phyloP scores from a whole-genome alignment of 805 yeast species.

The Tetrapisispora iriomotensis region DNA sequence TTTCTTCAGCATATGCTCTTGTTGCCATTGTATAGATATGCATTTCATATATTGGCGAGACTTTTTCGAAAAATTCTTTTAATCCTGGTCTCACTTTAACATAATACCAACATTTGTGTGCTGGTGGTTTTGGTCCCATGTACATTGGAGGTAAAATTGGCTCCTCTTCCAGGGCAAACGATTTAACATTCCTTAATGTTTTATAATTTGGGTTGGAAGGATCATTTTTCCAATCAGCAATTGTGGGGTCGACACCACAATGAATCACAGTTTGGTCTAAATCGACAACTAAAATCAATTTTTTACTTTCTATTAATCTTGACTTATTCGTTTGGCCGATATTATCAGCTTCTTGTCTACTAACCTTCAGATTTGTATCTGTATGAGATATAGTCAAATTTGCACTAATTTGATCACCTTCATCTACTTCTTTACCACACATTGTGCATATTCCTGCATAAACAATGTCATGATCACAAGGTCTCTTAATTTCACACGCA shows the following conservation, averaged over 20 bases:
- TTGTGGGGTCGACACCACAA: slow-evolving; percentile 96
- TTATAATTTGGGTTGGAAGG: slow-evolving; percentile 76
- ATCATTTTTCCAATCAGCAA: slow-evolving; percentile 91
- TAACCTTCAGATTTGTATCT: slow-evolving; percentile 71
- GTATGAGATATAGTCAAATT: slow-evolving; percentile 74
- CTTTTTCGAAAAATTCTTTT: slow-evolving; percentile 53
- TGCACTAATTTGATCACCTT: slow-evolving; percentile 59
- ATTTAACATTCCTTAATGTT: slow-evolving; percentile 69
- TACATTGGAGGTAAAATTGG: slow-evolving; percentile 46
- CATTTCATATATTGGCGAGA: slow-evolving; percentile 65
- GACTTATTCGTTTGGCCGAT: slow-evolving; percentile 62
- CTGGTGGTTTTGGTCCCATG: slow-evolving; percentile 50
- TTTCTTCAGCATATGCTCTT: slow-evolving; percentile 79
- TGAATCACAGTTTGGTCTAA: slow-evolving; percentile 96
- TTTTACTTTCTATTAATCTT: slow-evolving; percentile 49
- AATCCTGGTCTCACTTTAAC: slow-evolving; percentile 90
- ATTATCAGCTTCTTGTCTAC: slow-evolving; percentile 75
- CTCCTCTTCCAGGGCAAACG: slow-evolving; percentile 73
- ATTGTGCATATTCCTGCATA: slow-evolving; percentile 91
- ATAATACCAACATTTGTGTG: slow-evolving; percentile 72
- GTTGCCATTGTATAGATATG: slow-evolving; percentile 99
- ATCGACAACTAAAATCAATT: slow-evolving; percentile 87
- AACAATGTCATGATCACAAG: slow-evolving; percentile 87
- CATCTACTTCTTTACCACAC: slow-evolving; percentile 75
- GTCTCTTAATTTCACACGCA: slow-evolving; percentile 57